Conservation (phyloP, 2,329 filamentous ascomycete species). For the Ophiocordyceps australis region DNA sequence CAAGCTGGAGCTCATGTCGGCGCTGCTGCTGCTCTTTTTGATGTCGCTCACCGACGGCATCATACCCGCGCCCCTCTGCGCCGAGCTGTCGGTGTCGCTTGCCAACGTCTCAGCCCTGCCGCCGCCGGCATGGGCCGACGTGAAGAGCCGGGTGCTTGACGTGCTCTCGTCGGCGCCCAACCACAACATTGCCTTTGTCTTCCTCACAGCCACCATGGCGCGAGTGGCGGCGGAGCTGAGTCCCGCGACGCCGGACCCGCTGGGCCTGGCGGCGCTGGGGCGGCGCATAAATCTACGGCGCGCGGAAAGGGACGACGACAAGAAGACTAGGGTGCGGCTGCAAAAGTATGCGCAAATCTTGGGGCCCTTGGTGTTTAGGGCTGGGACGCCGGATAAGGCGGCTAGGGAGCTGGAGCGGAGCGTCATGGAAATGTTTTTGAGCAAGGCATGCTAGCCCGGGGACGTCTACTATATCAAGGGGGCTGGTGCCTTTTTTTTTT, state of each 20-base stretch:
- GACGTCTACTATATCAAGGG: no score
- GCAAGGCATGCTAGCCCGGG: no score
- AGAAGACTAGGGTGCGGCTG: constrained; percentile 38
- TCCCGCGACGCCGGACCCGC: constrained; percentile 13
- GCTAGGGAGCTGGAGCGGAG: constrained; percentile 45
- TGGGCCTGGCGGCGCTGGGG: constrained; percentile 12
- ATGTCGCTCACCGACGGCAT: constrained; percentile 62
- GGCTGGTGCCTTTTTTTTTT: no score
- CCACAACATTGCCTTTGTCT: constrained; percentile 80
- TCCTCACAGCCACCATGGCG: constrained; percentile 60
- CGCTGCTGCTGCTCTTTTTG: constrained; percentile 59
- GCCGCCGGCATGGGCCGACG: constrained; percentile 14
- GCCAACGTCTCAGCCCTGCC: constrained; percentile 16
- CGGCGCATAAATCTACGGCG: constrained; percentile 28
- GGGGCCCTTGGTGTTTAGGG: constrained; percentile 41
- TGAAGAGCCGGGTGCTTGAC: constrained; percentile 46
- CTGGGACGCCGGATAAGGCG: constrained; percentile 33
- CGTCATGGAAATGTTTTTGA: constrained; percentile 50
- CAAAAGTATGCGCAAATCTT: constrained; percentile 47
- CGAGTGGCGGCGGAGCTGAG: constrained; percentile 30
- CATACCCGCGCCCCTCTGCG: constrained; percentile 53
- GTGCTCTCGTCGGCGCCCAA: constrained; percentile 52
- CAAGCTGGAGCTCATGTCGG: constrained; percentile 57
- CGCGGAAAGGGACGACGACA: constrained; percentile 11
- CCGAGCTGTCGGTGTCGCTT: constrained; percentile 41